Conservation (phyloP, 305 asterid genomes). For the Solanum hybrid region DNA sequence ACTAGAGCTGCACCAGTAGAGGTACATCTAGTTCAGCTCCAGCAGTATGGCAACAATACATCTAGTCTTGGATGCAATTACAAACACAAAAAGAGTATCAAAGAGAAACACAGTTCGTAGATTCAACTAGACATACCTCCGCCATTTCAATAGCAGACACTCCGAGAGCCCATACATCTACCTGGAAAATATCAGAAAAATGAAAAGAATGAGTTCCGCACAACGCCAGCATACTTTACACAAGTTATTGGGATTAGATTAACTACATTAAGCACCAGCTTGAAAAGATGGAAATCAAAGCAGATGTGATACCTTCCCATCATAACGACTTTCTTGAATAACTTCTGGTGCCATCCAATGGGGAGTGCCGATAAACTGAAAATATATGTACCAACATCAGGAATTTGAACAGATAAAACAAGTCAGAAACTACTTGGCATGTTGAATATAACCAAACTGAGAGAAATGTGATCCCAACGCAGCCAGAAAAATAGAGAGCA, state of each 20-base stretch:
- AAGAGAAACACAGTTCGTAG: neutral
- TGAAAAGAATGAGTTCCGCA: slow-evolving; percentile 4
- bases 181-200: slow-evolving; percentile 32
- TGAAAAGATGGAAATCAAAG: slow-evolving; percentile 4
- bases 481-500: neutral
- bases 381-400: slow-evolving; percentile 11
- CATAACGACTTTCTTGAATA: slow-evolving; percentile 96
- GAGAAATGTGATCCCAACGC: neutral
- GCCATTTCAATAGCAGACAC: slow-evolving; percentile 99
- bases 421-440: neutral
- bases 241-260: neutral
- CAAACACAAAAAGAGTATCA: neutral
- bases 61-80: neutral
- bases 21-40: slow-evolving; percentile 1
- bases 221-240: neutral
- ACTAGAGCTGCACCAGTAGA: neutral
- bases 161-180: slow-evolving; percentile 99
- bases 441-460: neutral
- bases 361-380: slow-evolving; percentile 85
- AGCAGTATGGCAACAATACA: neutral
- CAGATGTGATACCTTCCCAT: slow-evolving; percentile 65
- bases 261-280: neutral
- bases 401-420: slow-evolving; percentile 6
- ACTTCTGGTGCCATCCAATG: slow-evolving; percentile 99
- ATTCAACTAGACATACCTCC: slow-evolving; percentile 46